These are phyloP conservation scores for Ulmus americana DNA, from an alignment of 331 rosid species.

Conservation along the genomic window DNA sequence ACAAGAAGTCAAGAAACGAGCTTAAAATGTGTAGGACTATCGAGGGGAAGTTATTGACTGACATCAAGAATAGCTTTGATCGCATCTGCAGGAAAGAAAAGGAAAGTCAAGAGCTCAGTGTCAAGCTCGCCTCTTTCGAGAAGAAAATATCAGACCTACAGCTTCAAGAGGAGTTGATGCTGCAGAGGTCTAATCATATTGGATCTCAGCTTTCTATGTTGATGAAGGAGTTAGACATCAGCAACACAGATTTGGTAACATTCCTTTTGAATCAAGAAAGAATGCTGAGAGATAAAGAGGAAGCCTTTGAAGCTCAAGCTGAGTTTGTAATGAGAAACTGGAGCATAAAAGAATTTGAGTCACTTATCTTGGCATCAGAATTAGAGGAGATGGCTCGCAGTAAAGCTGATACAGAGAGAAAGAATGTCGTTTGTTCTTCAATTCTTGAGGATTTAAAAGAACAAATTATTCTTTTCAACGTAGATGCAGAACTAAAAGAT, in stretches of 20 bases:
- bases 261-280: conserved; percentile 62
- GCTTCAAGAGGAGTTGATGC: conserved; percentile 77
- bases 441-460: conserved; percentile 47
- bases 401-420: conserved; percentile 44
- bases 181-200: conserved; percentile 69
- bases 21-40: conserved; percentile 74
- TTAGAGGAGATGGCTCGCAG: conserved; percentile 35
- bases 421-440: conserved; percentile 24
- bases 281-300: conserved; percentile 40
- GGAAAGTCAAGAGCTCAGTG: conserved; percentile 59
- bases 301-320: conserved; percentile 47
- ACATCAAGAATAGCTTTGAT: conserved; percentile 69
- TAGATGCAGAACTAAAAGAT: conserved; percentile 44
- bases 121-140: conserved; percentile 54
- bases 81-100: conserved; percentile 67
- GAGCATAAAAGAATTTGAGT: conserved; percentile 63
- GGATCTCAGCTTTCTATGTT: conserved; percentile 69
- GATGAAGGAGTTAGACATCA: conserved; percentile 64
- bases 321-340: conserved; percentile 47
- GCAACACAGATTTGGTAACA: conserved; percentile 39
- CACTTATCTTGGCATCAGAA: conserved; percentile 49
- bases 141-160: conserved; percentile 64
- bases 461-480: conserved; percentile 39
- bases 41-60: conserved; percentile 70
- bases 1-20: conserved; percentile 58